Evolutionary conservation across 164 flowering plant genomes (phyloP), one percentile per base, ranked within the genome.

Genomic region (Hamamelis virginiana): DNA sequence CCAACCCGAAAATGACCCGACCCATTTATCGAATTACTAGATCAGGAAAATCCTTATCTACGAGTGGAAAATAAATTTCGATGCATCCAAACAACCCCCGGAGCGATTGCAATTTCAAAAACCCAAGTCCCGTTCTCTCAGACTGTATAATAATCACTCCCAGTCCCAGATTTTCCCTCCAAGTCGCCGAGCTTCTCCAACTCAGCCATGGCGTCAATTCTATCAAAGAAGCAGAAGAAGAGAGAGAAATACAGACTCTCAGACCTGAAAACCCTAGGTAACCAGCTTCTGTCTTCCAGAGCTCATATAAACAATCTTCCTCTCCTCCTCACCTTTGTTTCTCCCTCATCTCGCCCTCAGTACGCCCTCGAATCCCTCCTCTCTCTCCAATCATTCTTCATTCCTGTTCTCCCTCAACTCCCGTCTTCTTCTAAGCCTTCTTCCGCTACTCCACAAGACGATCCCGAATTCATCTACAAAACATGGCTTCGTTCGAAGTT

Each of bases 261-360:
- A 18, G 87, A 89, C 8, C 74, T 91, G 41, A 87, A 86, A 78
- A 72, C 73, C 75, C 83, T 93, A 23, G 98, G 97, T 0, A 73
- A 66, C 45, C 76, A 90, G 65, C 92, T 94, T 0, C 89, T 90
- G 38, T 77, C 93, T 8, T 94, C 98, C 0, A 66, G 89, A 65
- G 78, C 87, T 11, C 89, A 92, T 88, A 70, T 91, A 80, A 92
- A 92, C 87, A 92, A 91, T 74, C 85, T 89, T 21, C 94, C 97
- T 69, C 59, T 78, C 58, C 91, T 95, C 64, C 87, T 91, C 75
- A 21, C 75, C 38, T 76, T 75, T 80, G 59, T 89, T 67, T 80
- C 84, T 15, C 82, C 89, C 1, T 52, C 81, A 1, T 83, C 89
- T 12, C 83, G 88, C 23, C 89, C 91, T 50, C 80, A 66, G 45